Evolutionary conservation across 345 rosid genomes (phyloP).

Genomic region (Rhizophora apiculata): DNA sequence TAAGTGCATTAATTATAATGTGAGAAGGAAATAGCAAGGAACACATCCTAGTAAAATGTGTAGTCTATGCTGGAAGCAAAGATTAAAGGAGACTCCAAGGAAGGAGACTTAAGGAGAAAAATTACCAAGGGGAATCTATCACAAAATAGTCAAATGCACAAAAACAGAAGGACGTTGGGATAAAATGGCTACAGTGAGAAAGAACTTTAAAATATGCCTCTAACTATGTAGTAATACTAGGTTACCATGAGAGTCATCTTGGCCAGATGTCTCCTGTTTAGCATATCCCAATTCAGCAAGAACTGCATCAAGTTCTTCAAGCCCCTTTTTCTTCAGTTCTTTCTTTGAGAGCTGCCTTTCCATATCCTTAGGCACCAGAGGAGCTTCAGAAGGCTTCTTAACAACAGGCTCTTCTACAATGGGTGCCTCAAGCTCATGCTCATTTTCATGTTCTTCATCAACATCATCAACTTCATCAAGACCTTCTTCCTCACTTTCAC

Average conservation of each 20-base stretch:
- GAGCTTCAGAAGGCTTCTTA: constrained; percentile 47
- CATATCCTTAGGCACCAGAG: constrained; percentile 56
- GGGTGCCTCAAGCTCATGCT: constrained; percentile 51
- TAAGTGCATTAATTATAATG: background rate
- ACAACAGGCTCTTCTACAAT: constrained; percentile 45
- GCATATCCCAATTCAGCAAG: constrained; percentile 70
- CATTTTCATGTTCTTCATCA: constrained; percentile 40
- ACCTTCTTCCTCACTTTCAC: constrained; percentile 80
- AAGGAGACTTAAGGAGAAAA: background rate
- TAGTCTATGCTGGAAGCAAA: background rate
- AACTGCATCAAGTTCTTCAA: constrained; percentile 86
- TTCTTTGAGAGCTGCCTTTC: constrained; percentile 91
- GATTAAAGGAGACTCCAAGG: background rate
- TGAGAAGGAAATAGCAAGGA: background rate
- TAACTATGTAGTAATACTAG: background rate
- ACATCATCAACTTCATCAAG: constrained; percentile 71
- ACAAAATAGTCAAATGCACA: background rate
- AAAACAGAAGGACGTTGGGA: background rate
- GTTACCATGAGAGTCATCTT: constrained; percentile 50
- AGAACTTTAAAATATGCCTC: background rate
- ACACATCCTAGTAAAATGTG: background rate
- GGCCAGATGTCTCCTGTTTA: constrained; percentile 47
- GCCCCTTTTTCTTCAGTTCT: constrained; percentile 83
- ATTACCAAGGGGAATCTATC: background rate
- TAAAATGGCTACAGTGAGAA: background rate